These are phyloP conservation scores for Globisporangium orthogonon DNA, from an alignment of 352 stramenopile genomes.

Conservation along the genomic window DNA sequence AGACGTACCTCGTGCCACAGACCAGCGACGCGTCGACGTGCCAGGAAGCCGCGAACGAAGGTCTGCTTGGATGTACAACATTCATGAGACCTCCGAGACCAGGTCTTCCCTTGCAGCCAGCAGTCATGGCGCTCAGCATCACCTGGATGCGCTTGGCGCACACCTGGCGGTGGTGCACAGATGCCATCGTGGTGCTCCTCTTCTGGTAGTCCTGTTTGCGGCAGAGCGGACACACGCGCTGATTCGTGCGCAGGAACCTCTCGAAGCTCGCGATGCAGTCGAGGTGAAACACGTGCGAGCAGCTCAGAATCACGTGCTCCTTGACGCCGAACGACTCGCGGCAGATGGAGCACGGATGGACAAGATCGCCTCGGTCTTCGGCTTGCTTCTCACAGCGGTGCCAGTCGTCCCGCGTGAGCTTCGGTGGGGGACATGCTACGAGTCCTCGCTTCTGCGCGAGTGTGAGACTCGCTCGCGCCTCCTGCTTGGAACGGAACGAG, in stretches of 20 bases:
- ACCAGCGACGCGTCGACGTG: constrained; percentile 12
- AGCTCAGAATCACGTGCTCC: constrained; percentile 81
- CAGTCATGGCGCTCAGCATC: background rate
- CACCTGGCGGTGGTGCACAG: constrained; percentile 35
- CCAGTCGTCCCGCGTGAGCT: constrained; percentile 68
- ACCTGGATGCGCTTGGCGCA: constrained; percentile 63
- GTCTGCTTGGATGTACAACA: constrained; percentile 14
- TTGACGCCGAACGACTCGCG: constrained; percentile 63
- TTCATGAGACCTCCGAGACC: background rate
- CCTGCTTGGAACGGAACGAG: constrained; percentile 17
- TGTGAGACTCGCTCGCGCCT: constrained; percentile 30
- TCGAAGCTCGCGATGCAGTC: constrained; percentile 81
- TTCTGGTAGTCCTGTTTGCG: constrained; percentile 85
- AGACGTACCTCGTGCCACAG: constrained; percentile 28
- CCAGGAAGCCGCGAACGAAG: constrained; percentile 27
- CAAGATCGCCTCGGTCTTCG: constrained; percentile 47
- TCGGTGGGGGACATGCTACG: constrained; percentile 41
- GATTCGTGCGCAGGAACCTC: constrained; percentile 68
- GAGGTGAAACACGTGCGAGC: constrained; percentile 84
- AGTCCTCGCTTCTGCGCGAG: constrained; percentile 71
- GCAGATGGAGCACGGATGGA: constrained; percentile 79
- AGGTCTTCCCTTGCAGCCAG: background rate
- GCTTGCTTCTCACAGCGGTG: constrained; percentile 61
- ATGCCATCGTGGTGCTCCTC: constrained; percentile 40
- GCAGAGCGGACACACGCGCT: constrained; percentile 78